Evolutionary conservation across 805 yeast species (phyloP), one percentile per base, ranked within the genome.

Genomic region (Sugiyamaella marilandica): DNA sequence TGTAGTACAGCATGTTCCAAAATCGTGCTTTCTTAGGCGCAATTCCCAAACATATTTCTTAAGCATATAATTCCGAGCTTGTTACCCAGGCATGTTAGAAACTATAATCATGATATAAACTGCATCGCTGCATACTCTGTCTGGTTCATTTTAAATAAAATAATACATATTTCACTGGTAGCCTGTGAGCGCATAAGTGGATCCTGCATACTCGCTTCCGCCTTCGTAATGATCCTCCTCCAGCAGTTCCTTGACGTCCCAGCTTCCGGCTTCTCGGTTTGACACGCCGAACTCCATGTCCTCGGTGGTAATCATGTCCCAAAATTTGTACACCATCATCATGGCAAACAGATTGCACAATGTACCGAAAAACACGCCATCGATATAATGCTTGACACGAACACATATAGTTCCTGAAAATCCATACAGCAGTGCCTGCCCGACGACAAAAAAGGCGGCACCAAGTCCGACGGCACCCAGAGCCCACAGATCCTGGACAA

Each of bases 291-390:
- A 94, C 70, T 92, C 99, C 61, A 92, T 81, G 67, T 94, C 98
- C 63, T 92, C 98, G 53, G 84, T 82, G 10, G 98, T 94, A 49
- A 92, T 84, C 79, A 91, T 89, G 64, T 91, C 97, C 97, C 98
- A 92, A 61, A 83, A 88, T 70, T 94, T 91, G 74, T 90, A 92
- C 49, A 92, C 76, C 98, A 94, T 92, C 96, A 94, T 90, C 51
- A 86, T 72, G 2, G 95, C 78, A 62, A 89, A 85, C 47, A 89
- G 65, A 65, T 88, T 88, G 65, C 96, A 80, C 34, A 89, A 62
- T 24, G 94, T 79, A 32, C 89, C 94, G 63, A 91, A 88, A 64
- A 92, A 85, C 31, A 89, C 69, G 0, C 98, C 98, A 65, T 92
- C 99, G 19, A 89, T 76, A 66, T 92, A 94, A 69, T 94, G 99